Conservation (phyloP, 345 rosid species). For the Geranium brycei region DNA sequence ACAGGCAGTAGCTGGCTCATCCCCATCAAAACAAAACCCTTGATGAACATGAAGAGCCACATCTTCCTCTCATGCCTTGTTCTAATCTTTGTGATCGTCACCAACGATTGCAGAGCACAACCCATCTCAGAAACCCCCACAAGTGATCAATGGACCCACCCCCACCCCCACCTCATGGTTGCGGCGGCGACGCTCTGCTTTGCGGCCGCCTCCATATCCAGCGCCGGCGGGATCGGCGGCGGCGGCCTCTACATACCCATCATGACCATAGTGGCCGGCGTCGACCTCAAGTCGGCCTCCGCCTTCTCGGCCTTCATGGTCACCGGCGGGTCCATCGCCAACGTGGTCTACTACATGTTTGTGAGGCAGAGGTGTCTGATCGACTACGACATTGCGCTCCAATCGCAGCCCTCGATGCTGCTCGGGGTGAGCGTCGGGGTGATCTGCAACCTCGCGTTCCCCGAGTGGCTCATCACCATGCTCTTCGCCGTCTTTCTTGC, state of each 20-base stretch:
- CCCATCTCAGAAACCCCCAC: too few relatives aligned
- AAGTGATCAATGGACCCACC: too few relatives aligned
- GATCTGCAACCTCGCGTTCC: constrained; percentile 55
- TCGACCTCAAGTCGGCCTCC: constrained; percentile 72
- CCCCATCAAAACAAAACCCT: too few relatives aligned
- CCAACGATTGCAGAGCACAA: too few relatives aligned
- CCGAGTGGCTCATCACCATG: constrained; percentile 75
- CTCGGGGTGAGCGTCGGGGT: constrained; percentile 83
- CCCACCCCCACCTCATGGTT: constrained; percentile 6
- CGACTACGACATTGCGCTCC: constrained; percentile 61
- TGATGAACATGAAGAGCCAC: too few relatives aligned
- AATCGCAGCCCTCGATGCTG: constrained; percentile 79
- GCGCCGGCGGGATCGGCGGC: constrained; percentile 91
- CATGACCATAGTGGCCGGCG: constrained; percentile 47
- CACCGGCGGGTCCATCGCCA: constrained; percentile 73
- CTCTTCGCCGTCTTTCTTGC: constrained; percentile 59
- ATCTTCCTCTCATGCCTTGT: too few relatives aligned
- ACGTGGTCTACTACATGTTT: constrained; percentile 42
- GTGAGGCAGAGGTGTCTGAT: constrained; percentile 27
- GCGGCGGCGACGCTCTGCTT: constrained; percentile 51
- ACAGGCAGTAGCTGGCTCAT: too few relatives aligned
- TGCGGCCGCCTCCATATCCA: constrained; percentile 59
- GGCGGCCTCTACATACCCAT: constrained; percentile 82
- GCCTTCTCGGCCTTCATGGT: constrained; percentile 89
- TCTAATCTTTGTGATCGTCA: too few relatives aligned